phyloP scores from a whole-genome alignment of 176 grass and related monocot species.

The Raddia distichophylla region DNA sequence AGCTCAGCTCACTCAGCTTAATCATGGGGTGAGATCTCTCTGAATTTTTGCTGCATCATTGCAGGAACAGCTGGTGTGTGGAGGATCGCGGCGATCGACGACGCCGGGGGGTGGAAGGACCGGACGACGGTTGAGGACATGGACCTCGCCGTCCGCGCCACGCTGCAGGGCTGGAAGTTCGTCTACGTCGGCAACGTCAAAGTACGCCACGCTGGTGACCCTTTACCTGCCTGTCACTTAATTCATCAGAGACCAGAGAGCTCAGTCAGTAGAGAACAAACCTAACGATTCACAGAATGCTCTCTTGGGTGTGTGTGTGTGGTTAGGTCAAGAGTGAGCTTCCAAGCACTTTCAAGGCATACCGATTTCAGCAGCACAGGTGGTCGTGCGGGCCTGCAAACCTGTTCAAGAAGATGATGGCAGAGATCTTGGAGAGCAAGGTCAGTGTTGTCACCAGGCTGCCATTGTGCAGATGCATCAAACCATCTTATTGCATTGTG shows the following conservation, averaged over 20 bases:
- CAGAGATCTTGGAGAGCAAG: conserved; percentile 70
- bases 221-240: conserved; percentile 21
- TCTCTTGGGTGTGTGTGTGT: not conserved
- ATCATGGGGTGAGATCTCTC: not conserved
- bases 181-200: conserved; percentile 75
- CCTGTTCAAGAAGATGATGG: conserved; percentile 86
- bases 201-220: conserved; percentile 37
- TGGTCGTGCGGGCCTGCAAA: conserved; percentile 96
- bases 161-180: conserved; percentile 82
- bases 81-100: conserved; percentile 74
- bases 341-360: conserved; percentile 96
- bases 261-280: conserved; percentile 8
- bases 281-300: conserved; percentile 28
- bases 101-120: conserved; percentile 92
- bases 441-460: conserved; percentile 36
- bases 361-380: conserved; percentile 86
- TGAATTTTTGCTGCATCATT: not conserved
- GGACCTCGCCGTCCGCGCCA: conserved; percentile 85
- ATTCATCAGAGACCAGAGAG: not conserved
- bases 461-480: not conserved
- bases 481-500: not conserved
- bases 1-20: not conserved
- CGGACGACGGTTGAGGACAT: conserved; percentile 99
- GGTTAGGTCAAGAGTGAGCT: conserved; percentile 89
- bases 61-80: conserved; percentile 92